A percentile compares a stretch with the other conserved stretches of the same genome.
Conservation (phyloP, 306 rosid genomes). For the Senna siamea region DNA sequence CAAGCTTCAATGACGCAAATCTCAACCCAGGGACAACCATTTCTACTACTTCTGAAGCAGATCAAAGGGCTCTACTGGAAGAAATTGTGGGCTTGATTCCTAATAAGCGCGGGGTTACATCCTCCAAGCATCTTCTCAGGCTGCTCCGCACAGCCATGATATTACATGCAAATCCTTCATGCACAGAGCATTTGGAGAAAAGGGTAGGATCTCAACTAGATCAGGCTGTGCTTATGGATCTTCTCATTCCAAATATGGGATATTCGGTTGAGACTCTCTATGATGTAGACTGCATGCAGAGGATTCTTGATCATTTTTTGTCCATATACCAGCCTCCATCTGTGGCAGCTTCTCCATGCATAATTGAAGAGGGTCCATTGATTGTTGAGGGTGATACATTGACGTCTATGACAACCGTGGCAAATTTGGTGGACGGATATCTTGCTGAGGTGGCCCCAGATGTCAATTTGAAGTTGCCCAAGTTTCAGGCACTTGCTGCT, state of each 20-base stretch:
- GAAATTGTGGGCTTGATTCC: conserved; percentile 75
- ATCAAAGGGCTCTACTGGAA: conserved; percentile 68
- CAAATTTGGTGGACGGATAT: conserved; percentile 73
- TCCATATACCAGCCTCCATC: conserved; percentile 47
- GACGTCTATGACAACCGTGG: conserved; percentile 69
- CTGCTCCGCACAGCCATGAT: conserved; percentile 70
- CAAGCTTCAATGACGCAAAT: conserved; percentile 59
- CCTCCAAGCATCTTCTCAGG: conserved; percentile 66
- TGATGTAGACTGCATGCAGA: conserved; percentile 76
- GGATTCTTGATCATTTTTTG: conserved; percentile 79
- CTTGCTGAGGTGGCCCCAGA: conserved; percentile 88
- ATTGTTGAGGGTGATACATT: conserved; percentile 50
- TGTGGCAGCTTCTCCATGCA: conserved; percentile 58
- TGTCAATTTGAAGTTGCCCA: conserved; percentile 78
- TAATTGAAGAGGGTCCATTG: conserved; percentile 56
- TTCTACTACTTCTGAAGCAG: conserved; percentile 54
- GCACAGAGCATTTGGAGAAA: conserved; percentile 82
- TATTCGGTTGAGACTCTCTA: conserved; percentile 78
- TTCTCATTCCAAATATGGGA: conserved; percentile 79
- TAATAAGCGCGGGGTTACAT: conserved; percentile 53
- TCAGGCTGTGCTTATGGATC: conserved; percentile 71
- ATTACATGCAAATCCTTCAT: conserved; percentile 70
- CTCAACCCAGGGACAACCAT: conserved; percentile 50
- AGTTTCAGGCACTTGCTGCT: conserved; percentile 81
- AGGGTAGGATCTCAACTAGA: conserved; percentile 72